These are phyloP conservation scores for Acanthamoeba rhysodes DNA, from an alignment of 208 protist genomes.

Conservation along the genomic window DNA sequence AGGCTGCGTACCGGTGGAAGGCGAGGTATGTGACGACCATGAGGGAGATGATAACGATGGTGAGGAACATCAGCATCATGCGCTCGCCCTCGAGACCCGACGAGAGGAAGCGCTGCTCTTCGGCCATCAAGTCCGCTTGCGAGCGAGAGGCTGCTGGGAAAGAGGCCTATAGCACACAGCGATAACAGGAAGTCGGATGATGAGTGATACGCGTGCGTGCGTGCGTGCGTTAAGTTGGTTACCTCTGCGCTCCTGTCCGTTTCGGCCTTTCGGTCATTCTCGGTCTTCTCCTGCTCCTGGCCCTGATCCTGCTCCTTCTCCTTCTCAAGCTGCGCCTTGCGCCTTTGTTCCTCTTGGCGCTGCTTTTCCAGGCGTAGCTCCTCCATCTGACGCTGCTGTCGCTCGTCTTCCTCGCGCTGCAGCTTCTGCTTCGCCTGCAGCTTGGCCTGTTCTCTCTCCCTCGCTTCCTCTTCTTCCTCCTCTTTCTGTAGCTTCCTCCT, in stretches of 20 bases:
- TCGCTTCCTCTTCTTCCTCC: not conserved
- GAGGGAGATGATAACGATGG: constrained; percentile 19
- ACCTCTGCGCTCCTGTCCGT: not conserved
- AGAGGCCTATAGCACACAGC: not conserved
- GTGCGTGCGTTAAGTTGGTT: not conserved
- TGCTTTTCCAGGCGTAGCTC: not conserved
- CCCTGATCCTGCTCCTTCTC: not conserved
- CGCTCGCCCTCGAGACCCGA: constrained; percentile 38
- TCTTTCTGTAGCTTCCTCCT: not conserved
- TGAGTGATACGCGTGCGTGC: not conserved
- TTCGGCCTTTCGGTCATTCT: not conserved
- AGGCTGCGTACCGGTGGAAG: constrained; percentile 1
- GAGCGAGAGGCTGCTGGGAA: not conserved
- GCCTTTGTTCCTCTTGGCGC: not conserved
- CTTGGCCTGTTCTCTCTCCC: not conserved
- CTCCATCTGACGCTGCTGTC: not conserved
- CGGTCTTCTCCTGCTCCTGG: not conserved
- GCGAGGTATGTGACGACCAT: constrained; percentile 1
- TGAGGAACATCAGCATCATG: constrained; percentile 55
- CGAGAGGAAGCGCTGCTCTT: constrained; percentile 23
- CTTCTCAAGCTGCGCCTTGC: not conserved
- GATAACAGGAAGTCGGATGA: not conserved
- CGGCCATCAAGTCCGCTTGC: not conserved
- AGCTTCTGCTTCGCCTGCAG: not conserved
- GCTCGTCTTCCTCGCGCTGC: not conserved